These are phyloP conservation scores for Kwoniella shivajii DNA, from an alignment of 1,284 basidiomycete genomes.

Conservation along the genomic window DNA sequence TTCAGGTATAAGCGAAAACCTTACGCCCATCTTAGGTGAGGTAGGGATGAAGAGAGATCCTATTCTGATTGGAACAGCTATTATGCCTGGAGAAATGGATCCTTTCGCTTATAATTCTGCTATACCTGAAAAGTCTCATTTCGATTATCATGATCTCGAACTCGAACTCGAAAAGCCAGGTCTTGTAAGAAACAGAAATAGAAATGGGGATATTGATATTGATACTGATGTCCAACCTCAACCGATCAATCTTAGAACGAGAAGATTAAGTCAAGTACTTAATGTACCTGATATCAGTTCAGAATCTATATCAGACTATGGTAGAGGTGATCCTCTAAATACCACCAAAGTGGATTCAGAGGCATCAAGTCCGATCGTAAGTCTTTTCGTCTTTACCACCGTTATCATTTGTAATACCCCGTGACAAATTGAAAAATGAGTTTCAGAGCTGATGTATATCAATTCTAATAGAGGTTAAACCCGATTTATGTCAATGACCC, in stretches of 20 bases:
- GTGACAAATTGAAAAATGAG: too few relatives aligned
- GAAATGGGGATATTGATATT: not conserved
- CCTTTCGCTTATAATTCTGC: slow-evolving; percentile 11
- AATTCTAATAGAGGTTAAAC: slow-evolving; percentile 7
- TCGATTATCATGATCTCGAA: slow-evolving; percentile 6
- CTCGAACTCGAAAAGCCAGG: not conserved
- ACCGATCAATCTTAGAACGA: not conserved
- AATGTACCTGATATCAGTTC: slow-evolving; percentile 6
- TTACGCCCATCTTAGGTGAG: too few relatives aligned
- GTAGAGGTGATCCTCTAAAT: slow-evolving; percentile 6
- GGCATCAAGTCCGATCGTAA: slow-evolving; percentile 12
- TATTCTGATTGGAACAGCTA: not conserved
- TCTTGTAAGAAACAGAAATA: not conserved
- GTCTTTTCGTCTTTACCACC: too few relatives aligned
- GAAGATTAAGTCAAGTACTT: slow-evolving; percentile 10
- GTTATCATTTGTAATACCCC: too few relatives aligned
- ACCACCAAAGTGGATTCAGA: not conserved
- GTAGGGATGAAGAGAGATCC: too few relatives aligned
- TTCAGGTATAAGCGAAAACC: too few relatives aligned
- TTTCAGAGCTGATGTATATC: too few relatives aligned
- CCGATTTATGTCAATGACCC: slow-evolving; percentile 4
- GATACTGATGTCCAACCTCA: not conserved
- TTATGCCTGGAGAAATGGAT: slow-evolving; percentile 1
- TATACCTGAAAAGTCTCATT: slow-evolving; percentile 9
- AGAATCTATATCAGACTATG: slow-evolving; percentile 5